These are phyloP conservation scores for Exophiala sp. DNA, from an alignment of 2,329 filamentous ascomycete genomes.

Conservation along the genomic window DNA sequence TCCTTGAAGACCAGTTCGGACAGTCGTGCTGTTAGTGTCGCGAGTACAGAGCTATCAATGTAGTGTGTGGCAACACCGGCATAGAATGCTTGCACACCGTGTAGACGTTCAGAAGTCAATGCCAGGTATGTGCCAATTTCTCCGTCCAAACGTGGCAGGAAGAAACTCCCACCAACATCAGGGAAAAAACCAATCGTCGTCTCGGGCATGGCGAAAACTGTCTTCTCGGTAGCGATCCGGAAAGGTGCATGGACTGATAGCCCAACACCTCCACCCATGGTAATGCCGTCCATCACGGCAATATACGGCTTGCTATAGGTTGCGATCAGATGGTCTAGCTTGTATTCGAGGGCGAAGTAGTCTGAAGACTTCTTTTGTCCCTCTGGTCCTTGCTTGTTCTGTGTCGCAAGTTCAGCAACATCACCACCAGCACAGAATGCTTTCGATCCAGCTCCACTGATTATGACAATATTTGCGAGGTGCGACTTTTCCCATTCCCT, in stretches of 20 bases:
- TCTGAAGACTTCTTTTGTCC: constrained; percentile 70
- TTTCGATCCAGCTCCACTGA: constrained; percentile 79
- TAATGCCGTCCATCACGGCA: constrained; percentile 94
- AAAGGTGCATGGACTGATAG: constrained; percentile 92
- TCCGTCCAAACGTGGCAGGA: constrained; percentile 84
- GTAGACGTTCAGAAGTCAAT: constrained; percentile 77
- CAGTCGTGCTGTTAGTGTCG: constrained; percentile 73
- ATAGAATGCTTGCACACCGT: constrained; percentile 81
- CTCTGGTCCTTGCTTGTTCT: constrained; percentile 61
- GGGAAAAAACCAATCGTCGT: constrained; percentile 98
- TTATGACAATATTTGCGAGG: constrained; percentile 83
- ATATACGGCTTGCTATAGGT: constrained; percentile 91
- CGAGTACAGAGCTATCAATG: constrained; percentile 80
- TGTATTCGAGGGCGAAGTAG: constrained; percentile 94
- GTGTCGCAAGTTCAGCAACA: constrained; percentile 68
- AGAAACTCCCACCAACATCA: constrained; percentile 94
- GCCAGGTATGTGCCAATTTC: constrained; percentile 85
- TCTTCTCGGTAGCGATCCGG: constrained; percentile 91
- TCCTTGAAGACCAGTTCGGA: constrained; percentile 87
- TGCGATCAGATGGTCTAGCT: constrained; percentile 89
- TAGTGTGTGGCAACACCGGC: constrained; percentile 93
- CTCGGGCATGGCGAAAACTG: constrained; percentile 96
- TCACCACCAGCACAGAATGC: constrained; percentile 94
- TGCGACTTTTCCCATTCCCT: constrained; percentile 94
- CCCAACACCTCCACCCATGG: constrained; percentile 96